Evolutionary conservation across 2,329 filamentous ascomycete species (phyloP), one percentile per base, ranked within the genome.

Genomic region (Blumeria graminis): DNA sequence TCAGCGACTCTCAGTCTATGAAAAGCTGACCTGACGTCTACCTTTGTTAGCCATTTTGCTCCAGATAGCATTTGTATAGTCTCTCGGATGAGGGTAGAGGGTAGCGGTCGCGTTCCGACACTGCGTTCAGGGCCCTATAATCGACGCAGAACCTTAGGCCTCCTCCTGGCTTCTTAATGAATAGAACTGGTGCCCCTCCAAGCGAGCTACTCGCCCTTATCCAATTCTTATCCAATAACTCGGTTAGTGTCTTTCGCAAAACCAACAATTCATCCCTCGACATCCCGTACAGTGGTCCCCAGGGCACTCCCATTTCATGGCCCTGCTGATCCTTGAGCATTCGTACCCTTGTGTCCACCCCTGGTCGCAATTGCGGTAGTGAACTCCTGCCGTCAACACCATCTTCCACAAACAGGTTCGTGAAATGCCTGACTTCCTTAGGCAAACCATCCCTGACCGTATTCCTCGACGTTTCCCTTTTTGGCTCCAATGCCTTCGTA

Each of bases 131-230:
- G 10, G n/a, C 46, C 16, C 57, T 9, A 18, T 58, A 54, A 16
- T 58, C 54, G 13, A 52, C 11, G 32, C 56, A 57, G 14, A 57
- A 55, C 8, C 38, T 9, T 6, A 57, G 56, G 6, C 56, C 50
- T 5, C 50, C 50, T 45, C 3, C 46, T 1, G 22, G 22, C 32
- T 50, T 33, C 22, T 50, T 50, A 13, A 50, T 14, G 14, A 50
- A 50, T 3, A 50, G 13, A 1, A 50, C 22, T 10, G 46, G 46
- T 22, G 46, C 46, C 13, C 46, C 46, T 33, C 16, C 16, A 18
- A 16, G 11, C 8, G 45, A 50, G 45, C 45, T 50, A 14, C 45
- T 50, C 6, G 45, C 13, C n/a, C 16, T 6, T 13, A 50, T 50
- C 45, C 45, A 50, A 3, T 50, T 50, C 13, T 50, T 50, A 11